Evolutionary conservation across 1,139 yeast genomes (phyloP).

Genomic region (Saccharomyces hybrid): DNA sequence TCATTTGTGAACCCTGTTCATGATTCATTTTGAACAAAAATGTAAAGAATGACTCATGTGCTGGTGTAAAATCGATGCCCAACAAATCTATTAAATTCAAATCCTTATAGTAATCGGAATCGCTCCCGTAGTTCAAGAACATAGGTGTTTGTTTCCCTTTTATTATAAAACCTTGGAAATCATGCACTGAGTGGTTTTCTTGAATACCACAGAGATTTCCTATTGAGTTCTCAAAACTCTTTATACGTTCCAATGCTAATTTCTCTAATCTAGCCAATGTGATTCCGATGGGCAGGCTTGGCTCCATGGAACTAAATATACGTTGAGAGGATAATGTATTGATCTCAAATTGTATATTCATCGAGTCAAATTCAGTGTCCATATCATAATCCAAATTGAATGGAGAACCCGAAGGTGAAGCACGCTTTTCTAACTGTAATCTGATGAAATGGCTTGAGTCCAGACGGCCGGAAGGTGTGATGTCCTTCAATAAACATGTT

Average conservation of each 20-base stretch:
- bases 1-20: slow-evolving; percentile 7
- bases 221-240: not conserved
- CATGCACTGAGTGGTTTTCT: slow-evolving; percentile 14
- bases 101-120: slow-evolving; percentile 12
- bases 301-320: slow-evolving; percentile 3
- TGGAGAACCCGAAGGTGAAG: slow-evolving; percentile 3
- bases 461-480: slow-evolving; percentile 8
- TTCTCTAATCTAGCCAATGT: slow-evolving; percentile 10
- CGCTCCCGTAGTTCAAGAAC: slow-evolving; percentile 3
- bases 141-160: slow-evolving; percentile 18
- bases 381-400: slow-evolving; percentile 13
- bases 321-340: slow-evolving; percentile 1
- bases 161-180: slow-evolving; percentile 20
- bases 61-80: slow-evolving; percentile 25
- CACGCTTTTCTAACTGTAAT: slow-evolving; percentile 12
- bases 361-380: slow-evolving; percentile 14
- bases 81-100: slow-evolving; percentile 17
- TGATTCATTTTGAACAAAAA: slow-evolving; percentile 24
- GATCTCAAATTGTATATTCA: slow-evolving; percentile 16
- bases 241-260: not conserved
- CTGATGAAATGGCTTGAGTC: slow-evolving; percentile 10
- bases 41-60: slow-evolving; percentile 15
- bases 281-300: slow-evolving; percentile 11
- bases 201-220: slow-evolving; percentile 14
- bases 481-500: slow-evolving; percentile 10